phyloP scores from a whole-genome alignment of 306 rosid species.

The Vigna trinervia region DNA sequence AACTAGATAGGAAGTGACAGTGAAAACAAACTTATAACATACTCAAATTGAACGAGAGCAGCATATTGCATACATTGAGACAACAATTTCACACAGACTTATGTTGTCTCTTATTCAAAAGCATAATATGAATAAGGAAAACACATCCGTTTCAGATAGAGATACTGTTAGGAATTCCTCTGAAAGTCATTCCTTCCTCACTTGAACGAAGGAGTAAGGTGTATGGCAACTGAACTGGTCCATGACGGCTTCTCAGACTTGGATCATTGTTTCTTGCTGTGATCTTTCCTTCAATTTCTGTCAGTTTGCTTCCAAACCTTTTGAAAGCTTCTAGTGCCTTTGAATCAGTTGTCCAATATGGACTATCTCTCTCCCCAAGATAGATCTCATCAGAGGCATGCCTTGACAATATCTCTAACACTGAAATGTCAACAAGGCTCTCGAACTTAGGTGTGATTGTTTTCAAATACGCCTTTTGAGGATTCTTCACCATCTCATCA shows the following conservation, averaged over 20 bases:
- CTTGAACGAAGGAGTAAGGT: constrained; percentile 71
- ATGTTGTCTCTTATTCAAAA: background rate
- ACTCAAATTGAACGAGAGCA: background rate
- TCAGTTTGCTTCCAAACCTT: constrained; percentile 45
- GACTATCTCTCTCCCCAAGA: constrained; percentile 35
- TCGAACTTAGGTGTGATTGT: constrained; percentile 57
- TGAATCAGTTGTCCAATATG: background rate
- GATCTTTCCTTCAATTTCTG: constrained; percentile 42
- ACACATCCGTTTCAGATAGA: constrained; percentile 39
- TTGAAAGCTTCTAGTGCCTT: constrained; percentile 29
- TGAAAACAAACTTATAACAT: too few relatives aligned
- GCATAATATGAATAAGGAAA: background rate
- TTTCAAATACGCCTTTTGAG: constrained; percentile 40
- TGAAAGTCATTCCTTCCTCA: constrained; percentile 63
- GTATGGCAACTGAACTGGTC: constrained; percentile 70
- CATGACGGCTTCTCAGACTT: constrained; percentile 49
- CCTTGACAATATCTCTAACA: constrained; percentile 73
- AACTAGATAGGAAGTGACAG: too few relatives aligned
- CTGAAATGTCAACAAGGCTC: constrained; percentile 62
- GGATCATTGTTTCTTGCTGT: constrained; percentile 32
- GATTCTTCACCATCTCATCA: constrained; percentile 59
- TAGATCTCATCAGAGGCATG: constrained; percentile 70
- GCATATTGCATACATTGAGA: background rate
- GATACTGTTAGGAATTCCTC: constrained; percentile 82
- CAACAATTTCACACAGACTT: background rate